Base-by-base conservation (phyloP, 441 rosid species). In the Metrosideros polymorpha region DNA sequence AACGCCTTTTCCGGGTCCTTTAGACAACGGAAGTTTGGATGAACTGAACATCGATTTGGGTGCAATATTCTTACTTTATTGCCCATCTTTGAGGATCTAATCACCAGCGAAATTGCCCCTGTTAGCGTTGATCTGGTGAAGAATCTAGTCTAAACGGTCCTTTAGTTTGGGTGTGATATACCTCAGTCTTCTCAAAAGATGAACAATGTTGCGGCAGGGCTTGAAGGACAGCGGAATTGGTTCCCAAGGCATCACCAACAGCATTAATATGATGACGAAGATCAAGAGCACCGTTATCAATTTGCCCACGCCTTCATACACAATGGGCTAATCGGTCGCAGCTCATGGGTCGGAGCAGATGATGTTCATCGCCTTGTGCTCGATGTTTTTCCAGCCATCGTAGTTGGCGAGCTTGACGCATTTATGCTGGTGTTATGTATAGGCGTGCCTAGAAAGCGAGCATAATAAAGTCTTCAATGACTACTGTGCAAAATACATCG, bases 201-300 rank as follows among this genome's bases (percentile, higher is more conserved):
- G 79, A 35, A 39, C 15, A 25, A 22, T 30, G 47, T 19, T 30
- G 29, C 14, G 4, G 84, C 92, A 97, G 99, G 99, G 99, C 84
- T 54, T 97, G 82, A 97, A 96, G 91, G 99, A 97, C 85, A 97
- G 99, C 82, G 99, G 99, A 30, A 96, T 97, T 45, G 99, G 99
- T 4, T 97, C 99, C 79, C 99, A 97, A 87, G 99, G 99, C 55
- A 92, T 97, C 79, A 94, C 98, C 86, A 97, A 97, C 89, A 97
- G 99, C 92, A 95, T 97, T 61, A 93, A 92, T 89, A 92, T 97
- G 97, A 97, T 97, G 99, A 92, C 93, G 4, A 98, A 96, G 91
- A 92, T 98, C 84, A 98, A 98, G 94, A 95, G 90, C 91, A 95
- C 97, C 4, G 98, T 98, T 82, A 96, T 98, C 88, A 98, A 98